Percentiles rank a stretch among this genome's conserved stretches.
Conservation (phyloP, 148 eudicot species). For the Hydrangea macrophylla region DNA sequence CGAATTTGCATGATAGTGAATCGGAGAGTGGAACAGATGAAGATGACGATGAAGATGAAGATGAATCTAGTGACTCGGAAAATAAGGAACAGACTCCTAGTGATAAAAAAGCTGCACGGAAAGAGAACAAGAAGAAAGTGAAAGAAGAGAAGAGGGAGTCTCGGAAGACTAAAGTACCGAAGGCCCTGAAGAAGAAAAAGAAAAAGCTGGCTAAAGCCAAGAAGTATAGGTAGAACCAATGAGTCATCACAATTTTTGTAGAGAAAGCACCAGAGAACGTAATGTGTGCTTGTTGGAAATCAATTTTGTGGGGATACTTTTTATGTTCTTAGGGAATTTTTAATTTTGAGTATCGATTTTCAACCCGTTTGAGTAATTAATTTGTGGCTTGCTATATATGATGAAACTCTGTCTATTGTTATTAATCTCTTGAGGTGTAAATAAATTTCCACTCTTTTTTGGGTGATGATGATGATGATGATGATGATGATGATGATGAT, state of each 20-base stretch:
- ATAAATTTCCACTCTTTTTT: too few species aligned
- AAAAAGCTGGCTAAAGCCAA: slow-evolving; percentile 87
- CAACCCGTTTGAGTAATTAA: too few species aligned
- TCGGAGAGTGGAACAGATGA: slow-evolving; percentile 40
- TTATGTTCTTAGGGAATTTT: neutral
- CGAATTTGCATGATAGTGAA: slow-evolving; percentile 30
- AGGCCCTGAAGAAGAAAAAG: slow-evolving; percentile 88
- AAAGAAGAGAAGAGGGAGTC: slow-evolving; percentile 94
- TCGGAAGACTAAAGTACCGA: slow-evolving; percentile 75
- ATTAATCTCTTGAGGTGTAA: too few species aligned
- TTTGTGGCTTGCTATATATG: too few species aligned
- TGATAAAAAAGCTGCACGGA: slow-evolving; percentile 72
- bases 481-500: too few species aligned
- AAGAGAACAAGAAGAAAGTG: slow-evolving; percentile 93
- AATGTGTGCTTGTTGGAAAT: neutral
- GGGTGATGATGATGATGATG: too few species aligned
- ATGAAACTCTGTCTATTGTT: too few species aligned
- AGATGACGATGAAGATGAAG: slow-evolving; percentile 36
- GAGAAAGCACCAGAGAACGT: neutral
- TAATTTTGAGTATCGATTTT: neutral
- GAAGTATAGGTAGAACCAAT: slow-evolving; percentile 33
- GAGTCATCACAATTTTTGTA: neutral
- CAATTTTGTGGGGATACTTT: neutral
- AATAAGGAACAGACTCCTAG: slow-evolving; percentile 32
- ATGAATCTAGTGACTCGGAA: slow-evolving; percentile 41